A percentile compares a stretch with the other conserved stretches of the same genome.
Conservation (phyloP, 257 asterid species). For the Solanum ossicruentum region DNA sequence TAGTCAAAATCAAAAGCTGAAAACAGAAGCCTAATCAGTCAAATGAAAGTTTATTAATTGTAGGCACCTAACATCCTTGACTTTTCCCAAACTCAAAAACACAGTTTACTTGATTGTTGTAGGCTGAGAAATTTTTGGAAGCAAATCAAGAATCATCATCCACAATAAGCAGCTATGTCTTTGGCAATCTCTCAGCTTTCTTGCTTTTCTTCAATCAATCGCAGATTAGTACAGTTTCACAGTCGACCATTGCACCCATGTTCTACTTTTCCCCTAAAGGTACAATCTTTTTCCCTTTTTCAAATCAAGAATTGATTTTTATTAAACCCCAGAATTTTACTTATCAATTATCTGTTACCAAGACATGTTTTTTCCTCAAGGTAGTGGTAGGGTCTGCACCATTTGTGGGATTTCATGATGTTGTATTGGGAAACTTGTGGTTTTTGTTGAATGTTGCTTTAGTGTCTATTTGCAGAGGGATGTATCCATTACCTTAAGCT, state of each 20-base stretch:
- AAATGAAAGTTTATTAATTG: not conserved
- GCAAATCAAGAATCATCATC: not conserved
- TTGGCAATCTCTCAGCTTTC: conserved; percentile 22
- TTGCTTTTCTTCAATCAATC: conserved; percentile 15
- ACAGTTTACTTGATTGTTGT: not conserved
- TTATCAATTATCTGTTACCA: not conserved
- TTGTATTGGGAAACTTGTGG: not conserved
- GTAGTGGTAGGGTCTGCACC: no score
- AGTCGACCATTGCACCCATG: conserved; percentile 1
- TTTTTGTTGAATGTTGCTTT: not conserved
- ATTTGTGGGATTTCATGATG: not conserved
- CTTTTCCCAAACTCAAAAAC: not conserved
- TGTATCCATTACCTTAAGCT: not conserved
- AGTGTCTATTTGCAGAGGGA: not conserved
- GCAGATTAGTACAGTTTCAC: conserved; percentile 1
- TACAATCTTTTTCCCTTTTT: not conserved
- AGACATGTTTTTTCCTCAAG: not conserved
- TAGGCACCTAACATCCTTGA: not conserved
- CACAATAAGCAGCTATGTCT: conserved; percentile 7
- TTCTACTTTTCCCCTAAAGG: conserved; percentile 11
- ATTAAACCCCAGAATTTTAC: not conserved
- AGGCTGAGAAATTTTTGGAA: not conserved
- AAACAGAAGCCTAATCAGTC: not conserved
- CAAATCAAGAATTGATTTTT: not conserved
- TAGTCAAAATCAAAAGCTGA: not conserved